Conservation (phyloP, 225 moss, liverwort and hornwort genomes). For the Climacium dendroides region DNA sequence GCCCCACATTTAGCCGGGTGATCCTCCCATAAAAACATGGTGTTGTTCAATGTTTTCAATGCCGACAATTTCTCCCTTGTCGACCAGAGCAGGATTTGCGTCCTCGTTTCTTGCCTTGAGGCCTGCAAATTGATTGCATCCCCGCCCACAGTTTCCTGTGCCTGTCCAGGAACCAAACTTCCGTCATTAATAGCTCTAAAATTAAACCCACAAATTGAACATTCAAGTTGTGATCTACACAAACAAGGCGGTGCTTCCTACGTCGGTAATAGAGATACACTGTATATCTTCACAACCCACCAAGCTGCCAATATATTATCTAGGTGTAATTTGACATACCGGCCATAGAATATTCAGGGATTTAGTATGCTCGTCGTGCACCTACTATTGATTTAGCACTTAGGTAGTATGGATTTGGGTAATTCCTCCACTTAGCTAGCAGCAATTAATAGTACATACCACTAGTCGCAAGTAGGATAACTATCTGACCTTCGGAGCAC, state of each 20-base stretch:
- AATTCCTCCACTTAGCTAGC: background rate
- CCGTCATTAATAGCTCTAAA: background rate
- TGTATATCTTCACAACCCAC: background rate
- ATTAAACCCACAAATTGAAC: background rate
- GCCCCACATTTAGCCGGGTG: background rate
- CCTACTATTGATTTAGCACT: background rate
- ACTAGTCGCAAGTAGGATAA: background rate
- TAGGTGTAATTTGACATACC: background rate
- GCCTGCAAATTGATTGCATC: background rate
- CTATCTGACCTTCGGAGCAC: background rate
- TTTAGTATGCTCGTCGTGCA: background rate
- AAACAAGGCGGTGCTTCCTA: background rate
- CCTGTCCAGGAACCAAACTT: background rate
- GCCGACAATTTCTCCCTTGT: conserved; percentile 27
- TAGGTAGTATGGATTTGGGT: background rate
- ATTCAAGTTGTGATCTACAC: background rate
- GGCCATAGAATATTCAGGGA: no score
- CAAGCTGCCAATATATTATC: background rate
- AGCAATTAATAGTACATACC: background rate
- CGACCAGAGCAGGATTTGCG: conserved; percentile 28
- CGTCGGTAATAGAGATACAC: background rate
- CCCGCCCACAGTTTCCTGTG: background rate
- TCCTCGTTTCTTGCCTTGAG: conserved; percentile 8
- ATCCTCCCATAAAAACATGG: conserved; percentile 76
- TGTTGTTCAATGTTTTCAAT: conserved; percentile 46